A percentile compares a stretch with the other conserved stretches of the same genome.
These are phyloP conservation scores for Polygonum maritimum DNA, from an alignment of 148 eudicot species.

Conservation along the genomic window DNA sequence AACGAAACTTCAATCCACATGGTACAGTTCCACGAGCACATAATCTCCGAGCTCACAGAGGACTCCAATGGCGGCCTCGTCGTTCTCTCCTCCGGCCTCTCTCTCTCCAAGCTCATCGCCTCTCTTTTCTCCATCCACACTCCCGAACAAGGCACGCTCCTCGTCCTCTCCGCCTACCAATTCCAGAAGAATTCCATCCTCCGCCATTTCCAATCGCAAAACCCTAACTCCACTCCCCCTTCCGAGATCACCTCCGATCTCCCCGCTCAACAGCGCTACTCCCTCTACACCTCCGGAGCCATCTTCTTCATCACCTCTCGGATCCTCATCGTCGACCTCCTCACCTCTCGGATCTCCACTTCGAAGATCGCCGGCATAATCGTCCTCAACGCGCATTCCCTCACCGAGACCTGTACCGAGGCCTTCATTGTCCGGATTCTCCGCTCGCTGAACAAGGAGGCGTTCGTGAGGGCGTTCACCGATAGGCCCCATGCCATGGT, in stretches of 20 bases:
- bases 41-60: slow-evolving; percentile 74
- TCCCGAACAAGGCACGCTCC: slow-evolving; percentile 55
- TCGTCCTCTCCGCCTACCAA: slow-evolving; percentile 45
- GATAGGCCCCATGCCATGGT: slow-evolving; percentile 86
- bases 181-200: slow-evolving; percentile 26
- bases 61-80: slow-evolving; percentile 75
- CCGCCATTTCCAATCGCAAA: slow-evolving; percentile 16
- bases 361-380: slow-evolving; percentile 57
- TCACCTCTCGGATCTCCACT: slow-evolving; percentile 49
- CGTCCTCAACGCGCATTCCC: slow-evolving; percentile 59
- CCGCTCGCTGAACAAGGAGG: slow-evolving; percentile 34
- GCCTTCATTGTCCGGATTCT: slow-evolving; percentile 78
- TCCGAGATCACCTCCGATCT: slow-evolving; percentile 73
- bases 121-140: slow-evolving; percentile 60
- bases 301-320: slow-evolving; percentile 59
- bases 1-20: slow-evolving; percentile 17
- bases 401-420: slow-evolving; percentile 75
- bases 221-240: slow-evolving; percentile 24
- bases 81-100: slow-evolving; percentile 69
- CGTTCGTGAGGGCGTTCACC: slow-evolving; percentile 69
- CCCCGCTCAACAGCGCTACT: slow-evolving; percentile 42
- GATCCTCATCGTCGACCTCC: slow-evolving; percentile 78
- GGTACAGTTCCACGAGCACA: slow-evolving; percentile 77
- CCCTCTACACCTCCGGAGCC: slow-evolving; percentile 61
- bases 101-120: slow-evolving; percentile 58